Evolutionary conservation across 192 early-diverging fungal species (phyloP).

Genomic region (Podila horticola): DNA sequence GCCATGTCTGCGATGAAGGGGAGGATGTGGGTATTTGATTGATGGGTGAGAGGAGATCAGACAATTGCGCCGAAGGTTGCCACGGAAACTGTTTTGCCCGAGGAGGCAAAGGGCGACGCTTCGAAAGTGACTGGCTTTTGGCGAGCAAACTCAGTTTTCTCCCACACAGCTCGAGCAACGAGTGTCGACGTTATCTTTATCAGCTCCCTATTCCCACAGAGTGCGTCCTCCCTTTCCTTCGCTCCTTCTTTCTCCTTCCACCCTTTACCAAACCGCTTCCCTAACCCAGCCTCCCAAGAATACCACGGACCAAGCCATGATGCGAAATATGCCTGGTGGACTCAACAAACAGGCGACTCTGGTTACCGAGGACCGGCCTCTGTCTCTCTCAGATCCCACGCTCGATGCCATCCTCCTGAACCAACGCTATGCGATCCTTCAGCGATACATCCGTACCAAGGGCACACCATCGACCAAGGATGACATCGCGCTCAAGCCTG

Average conservation of each 20-base stretch:
- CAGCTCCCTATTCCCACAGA: background rate
- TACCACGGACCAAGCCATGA: background rate
- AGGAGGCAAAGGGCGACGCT: no score
- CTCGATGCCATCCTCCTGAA: conserved; percentile 8
- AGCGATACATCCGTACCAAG: conserved; percentile 1
- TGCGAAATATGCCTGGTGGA: conserved; percentile 6
- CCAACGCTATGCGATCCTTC: background rate
- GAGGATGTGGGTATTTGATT: background rate
- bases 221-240: background rate
- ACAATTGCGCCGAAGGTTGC: background rate
- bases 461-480: background rate
- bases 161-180: no score
- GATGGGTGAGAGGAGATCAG: background rate
- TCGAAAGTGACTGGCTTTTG: no score
- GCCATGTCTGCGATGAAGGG: conserved; percentile 3
- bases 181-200: background rate
- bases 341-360: background rate
- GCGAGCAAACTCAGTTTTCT: no score
- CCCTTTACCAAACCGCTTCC: background rate
- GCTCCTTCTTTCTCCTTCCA: background rate
- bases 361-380: conserved; percentile 16
- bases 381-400: conserved; percentile 2
- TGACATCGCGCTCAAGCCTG: conserved; percentile 6
- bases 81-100: no score
- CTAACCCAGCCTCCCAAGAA: background rate